Conservation (phyloP, 169 alveolate genomes). For the Theileria equi region DNA sequence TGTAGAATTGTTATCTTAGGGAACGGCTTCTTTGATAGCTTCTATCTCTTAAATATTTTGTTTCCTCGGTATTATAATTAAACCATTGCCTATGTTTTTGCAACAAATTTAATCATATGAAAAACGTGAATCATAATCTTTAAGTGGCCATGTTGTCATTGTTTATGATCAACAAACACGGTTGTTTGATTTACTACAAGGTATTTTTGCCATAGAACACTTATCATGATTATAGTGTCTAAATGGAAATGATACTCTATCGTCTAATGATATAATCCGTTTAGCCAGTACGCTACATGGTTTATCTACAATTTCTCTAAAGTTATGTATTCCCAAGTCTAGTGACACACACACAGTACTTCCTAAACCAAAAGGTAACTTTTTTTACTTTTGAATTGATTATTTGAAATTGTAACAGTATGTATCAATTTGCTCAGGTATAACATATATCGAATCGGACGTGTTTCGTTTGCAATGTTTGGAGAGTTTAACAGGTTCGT, state of each 20-base stretch:
- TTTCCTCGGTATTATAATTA: too few relatives aligned
- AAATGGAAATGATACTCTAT: slow-evolving; percentile 77
- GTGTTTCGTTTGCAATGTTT: slow-evolving; percentile 85
- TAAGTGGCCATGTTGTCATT: slow-evolving; percentile 72
- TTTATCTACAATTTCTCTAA: slow-evolving; percentile 87
- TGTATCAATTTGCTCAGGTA: slow-evolving; percentile 77
- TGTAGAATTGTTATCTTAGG: too few relatives aligned
- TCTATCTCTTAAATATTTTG: too few relatives aligned
- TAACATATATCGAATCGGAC: slow-evolving; percentile 82
- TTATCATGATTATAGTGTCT: slow-evolving; percentile 71
- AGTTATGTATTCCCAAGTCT: slow-evolving; percentile 72
- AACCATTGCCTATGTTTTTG: too few relatives aligned
- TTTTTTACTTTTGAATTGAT: slow-evolving; percentile 54
- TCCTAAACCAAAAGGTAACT: slow-evolving; percentile 55
- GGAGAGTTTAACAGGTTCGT: slow-evolving; percentile 87
- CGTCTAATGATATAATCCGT: slow-evolving; percentile 88
- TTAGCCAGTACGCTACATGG: slow-evolving; percentile 94
- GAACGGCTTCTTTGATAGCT: too few relatives aligned
- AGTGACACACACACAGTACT: not conserved
- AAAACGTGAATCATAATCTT: too few relatives aligned
- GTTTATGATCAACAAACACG: slow-evolving; percentile 89
- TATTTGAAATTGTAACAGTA: slow-evolving; percentile 33
- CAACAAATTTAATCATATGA: too few relatives aligned
- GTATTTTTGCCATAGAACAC: slow-evolving; percentile 27
- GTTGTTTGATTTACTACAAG: slow-evolving; percentile 88